Conservation (phyloP, 371 early-diverging fungal genomes). For the Mortierella sp. region DNA sequence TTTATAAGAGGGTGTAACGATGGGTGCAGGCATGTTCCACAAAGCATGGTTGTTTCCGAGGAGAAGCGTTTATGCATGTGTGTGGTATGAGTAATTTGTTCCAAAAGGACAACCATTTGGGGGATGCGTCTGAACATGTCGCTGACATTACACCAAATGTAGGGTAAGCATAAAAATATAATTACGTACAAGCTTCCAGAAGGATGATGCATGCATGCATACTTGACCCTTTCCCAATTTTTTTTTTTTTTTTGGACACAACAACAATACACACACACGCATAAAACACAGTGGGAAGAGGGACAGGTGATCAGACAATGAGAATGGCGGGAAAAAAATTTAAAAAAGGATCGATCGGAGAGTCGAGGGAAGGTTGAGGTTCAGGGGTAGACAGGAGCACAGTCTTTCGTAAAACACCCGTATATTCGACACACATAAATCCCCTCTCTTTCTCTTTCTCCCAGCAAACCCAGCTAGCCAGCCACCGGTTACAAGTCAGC, state of each 20-base stretch:
- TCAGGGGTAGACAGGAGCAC: no score
- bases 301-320: constrained; percentile 3
- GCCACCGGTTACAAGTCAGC: no score
- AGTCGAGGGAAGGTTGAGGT: not conserved
- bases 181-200: constrained; percentile 7
- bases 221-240: not conserved
- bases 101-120: not conserved
- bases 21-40: not conserved
- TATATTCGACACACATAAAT: not conserved
- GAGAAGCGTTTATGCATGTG: not conserved
- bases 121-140: not conserved
- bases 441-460: no score
- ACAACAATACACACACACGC: not conserved
- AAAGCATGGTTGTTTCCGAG: constrained; percentile 13
- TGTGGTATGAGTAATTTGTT: constrained; percentile 4
- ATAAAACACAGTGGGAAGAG: constrained; percentile 9
- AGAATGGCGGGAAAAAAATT: constrained; percentile 36
- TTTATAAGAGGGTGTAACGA: constrained; percentile 1
- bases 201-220: constrained; percentile 6
- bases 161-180: constrained; percentile 11
- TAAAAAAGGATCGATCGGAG: constrained; percentile 5
- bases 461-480: no score
- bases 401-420: not conserved
- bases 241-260: constrained; percentile 9
- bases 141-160: constrained; percentile 3